phyloP scores from a whole-genome alignment of 768 basidiomycete genomes.

The Cystobasidiopsis lactophilus region DNA sequence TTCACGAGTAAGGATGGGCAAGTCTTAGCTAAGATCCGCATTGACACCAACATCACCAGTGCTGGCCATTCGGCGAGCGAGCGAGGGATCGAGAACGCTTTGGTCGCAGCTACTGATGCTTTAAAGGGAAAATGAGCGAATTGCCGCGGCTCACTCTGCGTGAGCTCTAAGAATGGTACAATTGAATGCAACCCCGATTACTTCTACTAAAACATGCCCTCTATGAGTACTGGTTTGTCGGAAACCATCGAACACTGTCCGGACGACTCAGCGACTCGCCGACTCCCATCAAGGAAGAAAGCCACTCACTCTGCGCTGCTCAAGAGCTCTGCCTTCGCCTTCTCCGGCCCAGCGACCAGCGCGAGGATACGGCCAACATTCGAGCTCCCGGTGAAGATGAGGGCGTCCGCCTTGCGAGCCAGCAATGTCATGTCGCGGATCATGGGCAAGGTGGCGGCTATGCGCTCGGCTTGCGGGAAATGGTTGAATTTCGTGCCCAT shows the following conservation, averaged over 20 bases:
- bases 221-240: too few relatives aligned
- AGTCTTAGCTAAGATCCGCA: neutral
- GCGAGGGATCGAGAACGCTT: constrained; percentile 40
- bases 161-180: too few relatives aligned
- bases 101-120: constrained; percentile 34
- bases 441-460: constrained; percentile 7
- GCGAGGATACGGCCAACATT: constrained; percentile 18
- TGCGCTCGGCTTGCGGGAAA: constrained; percentile 3
- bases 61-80: constrained; percentile 75
- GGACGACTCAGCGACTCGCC: too few relatives aligned
- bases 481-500: constrained; percentile 11
- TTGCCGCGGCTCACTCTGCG: too few relatives aligned
- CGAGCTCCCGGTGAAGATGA: constrained; percentile 15
- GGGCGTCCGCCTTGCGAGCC: constrained; percentile 9
- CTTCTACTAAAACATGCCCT: too few relatives aligned
- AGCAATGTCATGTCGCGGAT: constrained; percentile 17
- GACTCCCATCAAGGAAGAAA: too few relatives aligned
- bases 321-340: neutral
- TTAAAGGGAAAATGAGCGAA: too few relatives aligned
- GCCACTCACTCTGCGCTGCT: constrained; percentile 4
- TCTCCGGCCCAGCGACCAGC: constrained; percentile 5
- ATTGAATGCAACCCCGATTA: too few relatives aligned
- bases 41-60: too few relatives aligned
- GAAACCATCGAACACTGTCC: neutral
- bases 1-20: constrained; percentile 30